Evolutionary conservation across 805 yeast species (phyloP), one percentile per base, ranked within the genome.

Genomic region (Phaffomyces antillensis): DNA sequence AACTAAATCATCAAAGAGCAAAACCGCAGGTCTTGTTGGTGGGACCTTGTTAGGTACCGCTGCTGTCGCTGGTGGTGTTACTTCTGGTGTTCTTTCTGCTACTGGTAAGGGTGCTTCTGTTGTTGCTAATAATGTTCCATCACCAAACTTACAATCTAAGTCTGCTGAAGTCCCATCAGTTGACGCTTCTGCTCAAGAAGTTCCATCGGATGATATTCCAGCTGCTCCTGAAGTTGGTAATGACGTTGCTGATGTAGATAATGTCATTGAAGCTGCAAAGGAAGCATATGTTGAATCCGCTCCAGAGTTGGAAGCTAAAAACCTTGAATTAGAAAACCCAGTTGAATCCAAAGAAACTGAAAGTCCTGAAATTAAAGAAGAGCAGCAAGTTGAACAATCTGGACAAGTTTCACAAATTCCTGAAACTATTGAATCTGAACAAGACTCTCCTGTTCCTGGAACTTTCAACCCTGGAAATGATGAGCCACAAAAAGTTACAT

Each of bases 51-150:
- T 50, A 35, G 45, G 49, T 37, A 42, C 52, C 32, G 46, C 40
- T 37, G 49, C 45, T n/a, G 43, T 46, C n/a, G 46, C 51, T 13
- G 39, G 46, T 38, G 45, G 45, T 18, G 41, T 47, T 25, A 42
- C 52, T 24, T 38, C 51, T 30, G 44, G 46, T 34, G 47, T 37
- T 30, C 47, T 42, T n/a, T 38, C 51, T 24, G 45, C 45, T 26
- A 47, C 45, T 31, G 37, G 52, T 49, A 48, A 57, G 24, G 54
- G 56, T 41, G 57, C 60, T 43, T 39, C 52, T 33, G 45, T 56
- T 42, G 42, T 28, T 28, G 30, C 45, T 30, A 33, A 40, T 26
- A 30, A 37, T 37, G 61, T 55, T 24, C 48, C 10, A 23, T 24
- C n/a, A 40, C 52, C 40, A 44, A 40, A 18, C 17, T 43, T 48